phyloP scores from a whole-genome alignment of 106 monocot species.

The Dendrobium officinale region DNA sequence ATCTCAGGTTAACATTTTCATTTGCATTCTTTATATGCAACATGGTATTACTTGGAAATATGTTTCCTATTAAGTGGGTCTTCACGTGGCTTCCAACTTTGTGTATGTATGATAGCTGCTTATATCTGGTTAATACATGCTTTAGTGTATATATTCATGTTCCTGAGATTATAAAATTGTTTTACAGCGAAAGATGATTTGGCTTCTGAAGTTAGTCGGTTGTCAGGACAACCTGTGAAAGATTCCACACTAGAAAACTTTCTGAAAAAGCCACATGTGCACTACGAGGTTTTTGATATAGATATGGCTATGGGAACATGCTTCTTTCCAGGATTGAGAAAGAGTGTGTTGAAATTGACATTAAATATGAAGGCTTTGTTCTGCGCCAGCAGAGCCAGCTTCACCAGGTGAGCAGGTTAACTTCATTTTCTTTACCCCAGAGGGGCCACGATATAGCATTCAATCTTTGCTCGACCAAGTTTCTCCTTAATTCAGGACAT shows the following conservation, averaged over 20 bases:
- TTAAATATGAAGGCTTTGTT: constrained; percentile 96
- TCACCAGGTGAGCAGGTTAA: constrained; percentile 57
- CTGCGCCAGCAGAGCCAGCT: constrained; percentile 84
- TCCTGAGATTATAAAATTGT: background rate
- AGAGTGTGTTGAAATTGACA: constrained; percentile 99
- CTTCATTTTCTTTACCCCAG: no score
- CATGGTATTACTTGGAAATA: background rate
- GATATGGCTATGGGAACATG: constrained; percentile 75
- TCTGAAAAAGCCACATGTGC: constrained; percentile 91
- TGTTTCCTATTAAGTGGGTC: background rate
- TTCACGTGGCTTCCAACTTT: background rate
- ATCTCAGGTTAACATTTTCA: constrained; percentile 56
- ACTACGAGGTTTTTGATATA: constrained; percentile 82
- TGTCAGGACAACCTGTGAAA: constrained; percentile 85
- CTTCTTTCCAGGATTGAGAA: constrained; percentile 77
- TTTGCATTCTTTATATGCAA: constrained; percentile 2
- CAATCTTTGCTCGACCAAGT: no score
- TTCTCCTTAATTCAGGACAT: no score
- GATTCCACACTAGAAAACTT: constrained; percentile 70
- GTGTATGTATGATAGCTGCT: background rate
- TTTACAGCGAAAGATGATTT: constrained; percentile 58
- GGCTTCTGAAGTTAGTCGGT: constrained; percentile 54
- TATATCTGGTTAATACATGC: background rate
- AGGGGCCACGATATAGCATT: no score
- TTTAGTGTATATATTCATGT: constrained; percentile 6